Evolutionary conservation across 2,329 filamentous ascomycete species (phyloP).

Genomic region (Aspergillus floridensis): DNA sequence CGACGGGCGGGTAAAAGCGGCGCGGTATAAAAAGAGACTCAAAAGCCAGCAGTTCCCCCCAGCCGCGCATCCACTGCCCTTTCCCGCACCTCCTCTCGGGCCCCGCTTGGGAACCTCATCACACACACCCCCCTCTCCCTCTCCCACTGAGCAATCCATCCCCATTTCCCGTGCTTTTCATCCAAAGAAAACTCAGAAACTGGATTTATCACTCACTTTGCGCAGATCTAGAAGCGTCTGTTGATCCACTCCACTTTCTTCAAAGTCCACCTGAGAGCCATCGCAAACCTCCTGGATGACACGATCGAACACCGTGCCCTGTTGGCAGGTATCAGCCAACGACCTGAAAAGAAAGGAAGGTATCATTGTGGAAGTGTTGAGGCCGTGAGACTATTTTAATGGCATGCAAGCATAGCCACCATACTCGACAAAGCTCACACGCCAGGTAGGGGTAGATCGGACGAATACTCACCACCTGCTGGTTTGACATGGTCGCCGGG

Average conservation of each 20-base stretch:
- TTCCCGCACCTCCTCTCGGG: constrained; percentile 34
- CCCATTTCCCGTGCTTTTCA: constrained; percentile 2
- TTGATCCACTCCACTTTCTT: constrained; percentile 91
- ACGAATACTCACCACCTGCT: constrained; percentile 47
- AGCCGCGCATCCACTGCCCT: constrained; percentile 26
- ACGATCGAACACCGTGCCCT: constrained; percentile 80
- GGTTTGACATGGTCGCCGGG: constrained; percentile 45
- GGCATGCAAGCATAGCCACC: no score
- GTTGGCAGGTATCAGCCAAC: constrained; percentile 29
- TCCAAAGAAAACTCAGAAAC: constrained; percentile 5
- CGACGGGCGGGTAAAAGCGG: constrained; percentile 31
- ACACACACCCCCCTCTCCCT: neutral
- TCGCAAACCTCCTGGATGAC: constrained; percentile 93
- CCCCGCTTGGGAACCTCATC: constrained; percentile 26
- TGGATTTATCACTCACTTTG: constrained; percentile 62
- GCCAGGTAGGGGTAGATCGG: constrained; percentile 13
- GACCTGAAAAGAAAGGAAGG: constrained; percentile 9
- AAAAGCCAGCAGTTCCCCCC: constrained; percentile 40
- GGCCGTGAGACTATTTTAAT: no score
- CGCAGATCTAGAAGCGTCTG: constrained; percentile 81
- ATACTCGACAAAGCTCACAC: no score
- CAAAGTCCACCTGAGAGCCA: constrained; percentile 88
- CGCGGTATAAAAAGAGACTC: constrained; percentile 42
- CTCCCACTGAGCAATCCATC: neutral
- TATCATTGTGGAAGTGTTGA: neutral